Conservation (phyloP, 2,329 filamentous ascomycete species). For the Fusarium sp. region DNA sequence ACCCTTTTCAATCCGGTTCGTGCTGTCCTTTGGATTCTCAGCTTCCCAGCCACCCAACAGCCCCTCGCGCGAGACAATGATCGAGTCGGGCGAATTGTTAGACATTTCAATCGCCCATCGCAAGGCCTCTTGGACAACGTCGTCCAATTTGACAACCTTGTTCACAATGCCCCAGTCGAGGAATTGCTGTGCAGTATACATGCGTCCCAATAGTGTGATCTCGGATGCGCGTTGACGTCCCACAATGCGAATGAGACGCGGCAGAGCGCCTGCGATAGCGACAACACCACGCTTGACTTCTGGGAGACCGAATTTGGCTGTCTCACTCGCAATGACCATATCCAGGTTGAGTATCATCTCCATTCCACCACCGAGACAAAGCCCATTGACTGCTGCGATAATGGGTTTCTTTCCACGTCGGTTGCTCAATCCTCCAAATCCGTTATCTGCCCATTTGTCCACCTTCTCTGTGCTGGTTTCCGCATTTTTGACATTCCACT, state of each 20-base stretch:
- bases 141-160: conserved; percentile 58
- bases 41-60: conserved; percentile 80
- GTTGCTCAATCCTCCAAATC: conserved; percentile 74
- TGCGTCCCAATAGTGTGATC: conserved; percentile 74
- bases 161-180: conserved; percentile 78
- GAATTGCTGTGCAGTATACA: conserved; percentile 70
- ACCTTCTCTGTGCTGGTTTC: conserved; percentile 54
- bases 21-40: conserved; percentile 73
- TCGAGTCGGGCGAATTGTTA: conserved; percentile 78
- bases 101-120: conserved; percentile 71
- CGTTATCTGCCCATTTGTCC: conserved; percentile 54
- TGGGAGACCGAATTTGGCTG: conserved; percentile 74
- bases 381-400: conserved; percentile 79
- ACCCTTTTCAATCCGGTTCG: conserved; percentile 66
- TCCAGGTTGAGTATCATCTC: conserved; percentile 81
- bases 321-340: conserved; percentile 69
- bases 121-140: conserved; percentile 70
- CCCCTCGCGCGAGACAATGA: conserved; percentile 80
- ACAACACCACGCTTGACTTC: conserved; percentile 78
- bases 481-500: conserved; percentile 65
- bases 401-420: conserved; percentile 77
- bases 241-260: conserved; percentile 72
- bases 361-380: conserved; percentile 78
- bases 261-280: conserved; percentile 75
- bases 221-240: conserved; percentile 77